phyloP scores from a whole-genome alignment of 2,329 filamentous ascomycete species.

The Aspergillus quadrilineatus region DNA sequence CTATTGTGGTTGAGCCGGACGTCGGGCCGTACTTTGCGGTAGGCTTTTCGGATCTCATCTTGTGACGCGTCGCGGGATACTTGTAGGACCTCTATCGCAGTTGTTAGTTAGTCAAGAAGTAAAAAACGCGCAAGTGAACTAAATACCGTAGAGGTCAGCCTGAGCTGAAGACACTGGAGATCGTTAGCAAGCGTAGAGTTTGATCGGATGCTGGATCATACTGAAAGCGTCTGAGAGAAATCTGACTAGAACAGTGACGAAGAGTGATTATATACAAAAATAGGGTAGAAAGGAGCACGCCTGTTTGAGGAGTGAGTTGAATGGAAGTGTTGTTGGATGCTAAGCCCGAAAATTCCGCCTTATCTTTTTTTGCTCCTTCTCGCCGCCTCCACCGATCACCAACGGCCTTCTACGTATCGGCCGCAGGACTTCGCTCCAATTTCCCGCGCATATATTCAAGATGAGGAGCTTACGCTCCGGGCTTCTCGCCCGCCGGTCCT shows the following conservation, averaged over 20 bases:
- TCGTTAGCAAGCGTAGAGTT: constrained; percentile 20
- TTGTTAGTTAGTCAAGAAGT: background rate
- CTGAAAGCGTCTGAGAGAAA: constrained; percentile 11
- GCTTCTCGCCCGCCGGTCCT: constrained; percentile 32
- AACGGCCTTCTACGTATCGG: background rate
- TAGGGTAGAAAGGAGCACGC: background rate
- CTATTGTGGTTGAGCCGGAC: background rate
- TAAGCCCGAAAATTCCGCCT: constrained; percentile 18
- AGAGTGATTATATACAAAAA: background rate
- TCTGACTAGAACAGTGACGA: background rate
- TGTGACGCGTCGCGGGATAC: constrained; percentile 70
- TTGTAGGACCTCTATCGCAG: constrained; percentile 68
- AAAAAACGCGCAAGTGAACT: background rate
- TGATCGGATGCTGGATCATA: constrained; percentile 13
- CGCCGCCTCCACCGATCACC: constrained; percentile 5
- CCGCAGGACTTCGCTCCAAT: background rate
- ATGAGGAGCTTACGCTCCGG: constrained; percentile 32
- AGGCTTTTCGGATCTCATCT: constrained; percentile 89
- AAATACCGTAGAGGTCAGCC: constrained; percentile 63
- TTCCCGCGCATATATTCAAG: background rate
- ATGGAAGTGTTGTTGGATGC: background rate
- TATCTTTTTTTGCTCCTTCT: constrained; percentile 14
- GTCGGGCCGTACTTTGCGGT: constrained; percentile 72
- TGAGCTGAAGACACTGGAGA: constrained; percentile 37
- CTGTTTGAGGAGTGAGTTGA: background rate